Evolutionary conservation across 1,139 yeast species (phyloP).

Genomic region (Kodamaea suecica): DNA sequence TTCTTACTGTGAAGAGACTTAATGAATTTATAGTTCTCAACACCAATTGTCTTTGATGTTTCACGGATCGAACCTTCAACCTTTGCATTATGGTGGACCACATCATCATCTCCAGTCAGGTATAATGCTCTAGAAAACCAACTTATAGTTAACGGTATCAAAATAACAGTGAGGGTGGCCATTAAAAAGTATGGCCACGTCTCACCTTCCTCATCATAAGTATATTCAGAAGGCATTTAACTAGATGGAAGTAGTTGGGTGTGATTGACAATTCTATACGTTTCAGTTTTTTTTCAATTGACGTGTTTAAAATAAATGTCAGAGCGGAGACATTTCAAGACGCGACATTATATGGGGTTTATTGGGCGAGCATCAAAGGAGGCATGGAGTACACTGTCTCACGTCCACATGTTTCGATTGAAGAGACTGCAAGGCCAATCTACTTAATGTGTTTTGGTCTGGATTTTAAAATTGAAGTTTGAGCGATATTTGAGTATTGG

Average conservation of each 20-base stretch:
- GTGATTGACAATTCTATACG: too few species aligned
- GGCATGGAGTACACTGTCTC: too few species aligned
- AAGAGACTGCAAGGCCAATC: too few species aligned
- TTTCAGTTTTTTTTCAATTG: conserved; percentile 10
- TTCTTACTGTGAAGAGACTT: conserved; percentile 38
- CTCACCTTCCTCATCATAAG: conserved; percentile 87
- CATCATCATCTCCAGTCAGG: conserved; percentile 17
- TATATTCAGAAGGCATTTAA: conserved; percentile 51
- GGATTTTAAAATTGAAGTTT: too few species aligned
- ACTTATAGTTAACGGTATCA: conserved; percentile 66
- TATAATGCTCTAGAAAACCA: conserved; percentile 32
- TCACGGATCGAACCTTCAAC: conserved; percentile 35
- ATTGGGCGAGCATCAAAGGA: too few species aligned
- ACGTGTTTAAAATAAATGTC: conserved; percentile 8
- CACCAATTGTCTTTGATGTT: conserved; percentile 27
- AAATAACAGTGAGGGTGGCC: conserved; percentile 59
- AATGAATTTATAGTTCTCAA: conserved; percentile 44
- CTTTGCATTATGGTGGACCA: conserved; percentile 21
- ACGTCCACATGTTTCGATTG: too few species aligned
- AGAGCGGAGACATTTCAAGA: neutral
- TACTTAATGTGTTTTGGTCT: too few species aligned
- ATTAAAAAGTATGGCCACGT: conserved; percentile 94
- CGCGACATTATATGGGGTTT: too few species aligned
- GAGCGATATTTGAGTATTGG: too few species aligned
- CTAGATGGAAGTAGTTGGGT: too few species aligned